Conservation (phyloP, 1,139 yeast species). For the Geotrichum candidum region DNA sequence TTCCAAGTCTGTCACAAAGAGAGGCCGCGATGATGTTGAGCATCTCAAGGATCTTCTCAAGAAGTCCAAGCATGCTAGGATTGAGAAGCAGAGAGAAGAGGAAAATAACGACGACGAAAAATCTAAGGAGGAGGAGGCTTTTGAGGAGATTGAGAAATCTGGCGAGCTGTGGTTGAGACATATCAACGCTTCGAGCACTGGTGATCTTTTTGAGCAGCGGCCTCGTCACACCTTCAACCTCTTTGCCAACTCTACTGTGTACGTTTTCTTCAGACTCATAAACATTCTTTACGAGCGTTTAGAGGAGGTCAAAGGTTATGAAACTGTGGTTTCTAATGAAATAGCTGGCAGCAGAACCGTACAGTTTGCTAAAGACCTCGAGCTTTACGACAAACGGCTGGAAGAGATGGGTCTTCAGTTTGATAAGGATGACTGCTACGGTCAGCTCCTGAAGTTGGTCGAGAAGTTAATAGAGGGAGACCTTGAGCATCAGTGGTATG, state of each 20-base stretch:
- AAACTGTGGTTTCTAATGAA: slow-evolving; percentile 66
- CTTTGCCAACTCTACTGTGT: slow-evolving; percentile 87
- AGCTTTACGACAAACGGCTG: slow-evolving; percentile 72
- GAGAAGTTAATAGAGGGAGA: slow-evolving; percentile 83
- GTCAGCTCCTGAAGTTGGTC: slow-evolving; percentile 66
- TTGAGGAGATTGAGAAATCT: slow-evolving; percentile 46
- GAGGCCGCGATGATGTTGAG: slow-evolving; percentile 32
- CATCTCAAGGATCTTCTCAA: slow-evolving; percentile 66
- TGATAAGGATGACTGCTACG: slow-evolving; percentile 65
- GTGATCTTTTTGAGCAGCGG: slow-evolving; percentile 17
- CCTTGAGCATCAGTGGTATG: slow-evolving; percentile 91
- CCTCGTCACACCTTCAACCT: slow-evolving; percentile 51
- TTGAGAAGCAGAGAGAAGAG: slow-evolving; percentile 17
- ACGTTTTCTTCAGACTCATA: slow-evolving; percentile 83
- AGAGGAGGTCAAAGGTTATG: slow-evolving; percentile 62
- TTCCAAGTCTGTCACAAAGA: slow-evolving; percentile 38
- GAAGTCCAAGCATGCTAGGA: slow-evolving; percentile 43
- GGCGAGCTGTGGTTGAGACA: slow-evolving; percentile 59
- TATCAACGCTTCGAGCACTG: slow-evolving; percentile 9
- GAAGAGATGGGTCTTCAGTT: slow-evolving; percentile 75
- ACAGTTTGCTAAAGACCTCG: slow-evolving; percentile 83
- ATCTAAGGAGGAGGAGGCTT: slow-evolving; percentile 2
- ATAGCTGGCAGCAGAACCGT: slow-evolving; percentile 54
- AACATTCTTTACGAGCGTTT: slow-evolving; percentile 77
- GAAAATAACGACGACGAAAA: slow-evolving; percentile 28